phyloP scores from a whole-genome alignment of 2,329 filamentous ascomycete genomes.

The Penicillium sp. region DNA sequence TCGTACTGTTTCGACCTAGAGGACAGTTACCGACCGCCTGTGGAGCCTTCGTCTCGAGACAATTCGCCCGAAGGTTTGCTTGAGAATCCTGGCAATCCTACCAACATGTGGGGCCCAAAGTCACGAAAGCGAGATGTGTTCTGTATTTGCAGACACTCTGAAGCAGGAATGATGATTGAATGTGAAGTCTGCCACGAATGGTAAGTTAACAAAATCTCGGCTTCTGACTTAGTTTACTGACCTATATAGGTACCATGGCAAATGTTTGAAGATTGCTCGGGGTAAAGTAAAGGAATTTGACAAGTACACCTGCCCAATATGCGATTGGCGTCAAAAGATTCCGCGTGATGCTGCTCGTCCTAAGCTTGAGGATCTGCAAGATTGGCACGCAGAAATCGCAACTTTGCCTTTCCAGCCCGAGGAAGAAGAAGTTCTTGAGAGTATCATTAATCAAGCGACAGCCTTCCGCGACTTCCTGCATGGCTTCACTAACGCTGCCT shows the following conservation, averaged over 20 bases:
- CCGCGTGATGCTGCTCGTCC: slow-evolving; percentile 93
- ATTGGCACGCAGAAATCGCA: slow-evolving; percentile 80
- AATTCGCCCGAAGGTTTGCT: slow-evolving; percentile 62
- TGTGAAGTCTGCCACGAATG: slow-evolving; percentile 98
- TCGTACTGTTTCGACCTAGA: slow-evolving; percentile 85
- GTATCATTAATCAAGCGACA: slow-evolving; percentile 80
- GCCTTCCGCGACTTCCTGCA: slow-evolving; percentile 80
- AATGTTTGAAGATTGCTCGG: slow-evolving; percentile 94
- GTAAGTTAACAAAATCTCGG: slow-evolving; percentile 51
- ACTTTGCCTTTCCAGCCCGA: slow-evolving; percentile 89
- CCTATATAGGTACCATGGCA: slow-evolving; percentile 79
- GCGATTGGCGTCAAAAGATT: slow-evolving; percentile 95
- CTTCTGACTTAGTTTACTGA: slow-evolving; percentile 26
- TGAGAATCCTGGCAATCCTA: slow-evolving; percentile 35
- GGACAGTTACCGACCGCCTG: slow-evolving; percentile 83
- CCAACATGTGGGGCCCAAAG: slow-evolving; percentile 47
- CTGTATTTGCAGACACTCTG: slow-evolving; percentile 89
- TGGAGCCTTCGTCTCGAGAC: slow-evolving; percentile 87
- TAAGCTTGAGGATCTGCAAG: slow-evolving; percentile 83
- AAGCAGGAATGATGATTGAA: slow-evolving; percentile 99
- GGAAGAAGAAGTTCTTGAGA: slow-evolving; percentile 81
- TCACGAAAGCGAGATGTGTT: slow-evolving; percentile 75
- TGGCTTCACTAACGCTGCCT: slow-evolving; percentile 74
- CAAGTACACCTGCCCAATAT: slow-evolving; percentile 97
- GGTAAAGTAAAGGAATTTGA: slow-evolving; percentile 98